These are phyloP conservation scores for Penstemon barbatus DNA, from an alignment of 257 asterid species.

Conservation along the genomic window DNA sequence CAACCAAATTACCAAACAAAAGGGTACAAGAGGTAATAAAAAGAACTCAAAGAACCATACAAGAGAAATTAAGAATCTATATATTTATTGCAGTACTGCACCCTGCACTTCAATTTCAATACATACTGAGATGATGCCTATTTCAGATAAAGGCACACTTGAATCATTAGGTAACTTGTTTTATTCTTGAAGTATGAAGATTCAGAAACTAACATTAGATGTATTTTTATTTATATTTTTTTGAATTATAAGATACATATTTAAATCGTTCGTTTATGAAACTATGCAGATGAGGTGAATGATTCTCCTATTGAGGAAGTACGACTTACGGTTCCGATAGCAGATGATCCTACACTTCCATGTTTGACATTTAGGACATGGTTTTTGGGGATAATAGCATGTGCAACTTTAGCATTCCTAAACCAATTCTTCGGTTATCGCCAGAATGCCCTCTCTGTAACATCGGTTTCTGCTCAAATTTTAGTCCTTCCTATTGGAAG, in stretches of 20 bases:
- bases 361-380: conserved; percentile 71
- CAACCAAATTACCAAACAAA: background rate
- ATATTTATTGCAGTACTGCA: too few species aligned
- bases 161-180: background rate
- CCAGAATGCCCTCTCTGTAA: conserved; percentile 46
- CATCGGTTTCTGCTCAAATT: conserved; percentile 67
- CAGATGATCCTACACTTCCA: conserved; percentile 69
- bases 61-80: too few species aligned
- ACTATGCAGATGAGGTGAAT: conserved; percentile 48
- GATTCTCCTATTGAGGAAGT: conserved; percentile 75
- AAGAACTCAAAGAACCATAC: background rate
- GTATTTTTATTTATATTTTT: too few species aligned
- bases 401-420: conserved; percentile 50
- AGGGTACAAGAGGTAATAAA: background rate
- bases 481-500: conserved; percentile 59
- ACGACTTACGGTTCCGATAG: conserved; percentile 60
- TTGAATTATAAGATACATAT: too few species aligned
- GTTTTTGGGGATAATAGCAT: conserved; percentile 56
- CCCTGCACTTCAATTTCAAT: too few species aligned
- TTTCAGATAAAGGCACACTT: conserved; percentile 11
- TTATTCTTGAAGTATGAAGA: too few species aligned
- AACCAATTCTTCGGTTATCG: conserved; percentile 70
- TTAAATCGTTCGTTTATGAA: too few species aligned
- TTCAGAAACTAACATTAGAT: too few species aligned
- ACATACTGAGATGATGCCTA: background rate